Base-by-base conservation (phyloP, 2,329 filamentous ascomycete species). In the Clonostachys sp. region DNA sequence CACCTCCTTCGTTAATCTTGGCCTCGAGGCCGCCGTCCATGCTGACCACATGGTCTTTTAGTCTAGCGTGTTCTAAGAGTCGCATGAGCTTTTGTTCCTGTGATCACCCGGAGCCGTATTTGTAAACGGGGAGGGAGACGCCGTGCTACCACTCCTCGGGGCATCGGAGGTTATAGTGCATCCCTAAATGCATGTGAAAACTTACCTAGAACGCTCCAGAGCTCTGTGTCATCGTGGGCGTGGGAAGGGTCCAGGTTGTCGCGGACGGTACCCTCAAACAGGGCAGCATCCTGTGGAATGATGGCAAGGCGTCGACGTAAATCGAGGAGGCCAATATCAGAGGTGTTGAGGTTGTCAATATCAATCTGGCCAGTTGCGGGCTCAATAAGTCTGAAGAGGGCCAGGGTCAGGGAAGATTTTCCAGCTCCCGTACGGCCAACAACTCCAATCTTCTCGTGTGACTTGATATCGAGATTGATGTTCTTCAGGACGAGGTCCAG, bases 381-480 rank as follows among this genome's bases (percentile, higher is more conserved):
- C 70, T 99, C 95, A 52, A 99, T 97, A 55, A 99, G 91, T 45
- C 95, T 84, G 80, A 99, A 99, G 17, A 99, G 75, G 3, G 94
- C 86, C 51, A 99, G 76, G 1, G 94, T 97, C 51, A 99, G 73
- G 10, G 91, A 96, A 51, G 89, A 95, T 73, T 99, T 99, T 61
- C 94, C 94, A 34, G 94, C 94, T 46, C 94, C 94, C 1, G 94
- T 99, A 44, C 94, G 87, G 47, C 94, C 94, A 34, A 99, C 94
- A 12, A 99, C 91, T 51, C 94, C 94, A 64, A 99, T 94, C 78
- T 97, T 99, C 74, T 99, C 94, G 61, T 91, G 90, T 6, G 92
- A 86, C 72, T 95, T 95, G 74, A 99, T 95, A 63, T 90, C 84
- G 13, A 99, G 75, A 59, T 81, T 92, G 68, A 99, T 84, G 62